A percentile compares a stretch with the other conserved stretches of the same genome.
These are phyloP conservation scores for Neurospora tetraspora DNA, from an alignment of 495 filamentous ascomycete species.

Conservation along the genomic window DNA sequence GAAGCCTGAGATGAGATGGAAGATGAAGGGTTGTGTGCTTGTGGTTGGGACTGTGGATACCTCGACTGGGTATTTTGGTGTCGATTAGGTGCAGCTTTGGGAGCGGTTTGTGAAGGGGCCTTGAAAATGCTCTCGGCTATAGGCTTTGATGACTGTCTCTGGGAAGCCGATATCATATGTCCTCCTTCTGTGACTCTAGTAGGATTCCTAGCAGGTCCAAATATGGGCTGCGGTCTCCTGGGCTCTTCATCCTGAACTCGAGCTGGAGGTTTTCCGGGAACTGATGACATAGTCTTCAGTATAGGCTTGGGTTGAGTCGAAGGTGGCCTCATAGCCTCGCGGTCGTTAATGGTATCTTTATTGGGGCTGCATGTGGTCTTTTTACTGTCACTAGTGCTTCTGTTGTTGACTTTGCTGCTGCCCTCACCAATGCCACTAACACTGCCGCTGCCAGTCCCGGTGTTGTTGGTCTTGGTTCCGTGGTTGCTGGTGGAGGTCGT, in stretches of 20 bases:
- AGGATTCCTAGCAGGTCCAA: background rate
- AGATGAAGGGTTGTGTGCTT: background rate
- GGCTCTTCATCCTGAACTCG: background rate
- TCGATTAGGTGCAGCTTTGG: background rate
- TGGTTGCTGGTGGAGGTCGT: background rate
- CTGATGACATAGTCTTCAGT: background rate
- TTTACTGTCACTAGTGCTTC: background rate
- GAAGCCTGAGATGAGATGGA: background rate
- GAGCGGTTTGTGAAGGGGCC: background rate
- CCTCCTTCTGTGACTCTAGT: background rate
- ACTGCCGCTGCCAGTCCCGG: background rate
- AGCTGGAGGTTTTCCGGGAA: background rate
- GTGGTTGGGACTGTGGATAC: background rate
- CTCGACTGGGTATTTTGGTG: background rate
- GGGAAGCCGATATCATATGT: background rate
- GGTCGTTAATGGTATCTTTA: background rate
- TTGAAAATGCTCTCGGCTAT: background rate
- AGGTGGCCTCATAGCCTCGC: background rate
- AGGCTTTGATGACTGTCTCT: background rate
- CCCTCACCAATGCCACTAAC: background rate
- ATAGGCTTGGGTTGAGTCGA: background rate
- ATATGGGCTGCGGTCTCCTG: background rate
- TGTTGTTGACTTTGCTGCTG: background rate
- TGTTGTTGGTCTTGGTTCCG: background rate
- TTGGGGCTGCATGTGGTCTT: background rate